Conservation (phyloP, 2,329 filamentous ascomycete species). For the Aspergillus sclerotialis region DNA sequence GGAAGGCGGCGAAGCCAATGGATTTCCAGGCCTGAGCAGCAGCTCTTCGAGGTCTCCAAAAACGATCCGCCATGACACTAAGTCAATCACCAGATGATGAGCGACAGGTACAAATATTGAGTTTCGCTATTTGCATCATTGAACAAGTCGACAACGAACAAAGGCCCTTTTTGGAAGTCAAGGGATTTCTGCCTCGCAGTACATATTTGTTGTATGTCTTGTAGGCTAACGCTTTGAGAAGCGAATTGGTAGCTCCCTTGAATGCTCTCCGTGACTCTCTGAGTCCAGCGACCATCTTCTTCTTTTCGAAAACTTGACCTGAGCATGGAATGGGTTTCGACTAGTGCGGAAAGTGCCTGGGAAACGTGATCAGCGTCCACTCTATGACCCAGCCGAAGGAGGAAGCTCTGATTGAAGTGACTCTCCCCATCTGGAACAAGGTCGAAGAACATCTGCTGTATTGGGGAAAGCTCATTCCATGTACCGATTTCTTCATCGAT, state of each 20-base stretch:
- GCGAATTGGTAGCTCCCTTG: conserved; percentile 1
- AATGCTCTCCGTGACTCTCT: neutral
- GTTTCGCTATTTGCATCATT: conserved; percentile 1
- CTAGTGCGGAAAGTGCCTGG: conserved; percentile 8
- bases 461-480: conserved; percentile 16
- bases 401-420: conserved; percentile 20
- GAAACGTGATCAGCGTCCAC: conserved; percentile 4
- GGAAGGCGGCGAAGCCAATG: conserved; percentile 22
- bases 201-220: neutral
- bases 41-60: conserved; percentile 6
- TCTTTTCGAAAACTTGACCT: conserved; percentile 4
- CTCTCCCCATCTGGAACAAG: conserved; percentile 5
- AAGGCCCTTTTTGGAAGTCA: conserved; percentile 2
- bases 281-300: conserved; percentile 3
- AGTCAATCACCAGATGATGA: conserved; percentile 9
- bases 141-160: conserved; percentile 3
- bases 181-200: neutral
- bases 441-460: conserved; percentile 17
- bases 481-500: conserved; percentile 8
- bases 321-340: conserved; percentile 18
- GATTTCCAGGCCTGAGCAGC: conserved; percentile 37
- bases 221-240: neutral
- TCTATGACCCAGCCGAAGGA: conserved; percentile 7
- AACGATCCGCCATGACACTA: conserved; percentile 10
- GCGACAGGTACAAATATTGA: conserved; percentile 2